Conservation (phyloP, 345 rosid species). For the Brassica cretica region DNA sequence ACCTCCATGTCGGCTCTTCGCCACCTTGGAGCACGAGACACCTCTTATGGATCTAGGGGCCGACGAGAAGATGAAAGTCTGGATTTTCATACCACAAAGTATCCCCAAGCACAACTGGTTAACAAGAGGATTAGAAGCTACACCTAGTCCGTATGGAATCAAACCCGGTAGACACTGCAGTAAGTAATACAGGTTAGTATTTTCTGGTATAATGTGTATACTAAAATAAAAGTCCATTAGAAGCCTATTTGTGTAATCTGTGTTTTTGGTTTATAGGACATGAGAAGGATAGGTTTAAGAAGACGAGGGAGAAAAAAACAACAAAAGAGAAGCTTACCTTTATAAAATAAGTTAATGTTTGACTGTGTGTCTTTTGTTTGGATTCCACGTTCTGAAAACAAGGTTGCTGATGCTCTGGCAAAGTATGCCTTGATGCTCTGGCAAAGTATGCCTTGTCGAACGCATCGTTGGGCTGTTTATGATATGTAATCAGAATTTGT, state of each 20-base stretch:
- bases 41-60: constrained; percentile 72
- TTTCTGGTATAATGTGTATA: constrained; percentile 14
- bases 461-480: constrained; percentile 63
- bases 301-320: constrained; percentile 64
- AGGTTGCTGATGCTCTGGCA: no score
- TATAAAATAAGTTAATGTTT: no score
- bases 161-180: constrained; percentile 92
- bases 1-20: no score
- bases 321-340: constrained; percentile 79
- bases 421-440: no score
- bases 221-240: neutral
- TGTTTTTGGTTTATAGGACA: constrained; percentile 47
- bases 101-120: constrained; percentile 84
- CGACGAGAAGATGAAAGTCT: constrained; percentile 79
- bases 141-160: constrained; percentile 80
- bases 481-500: constrained; percentile 59
- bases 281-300: constrained; percentile 70
- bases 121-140: constrained; percentile 68
- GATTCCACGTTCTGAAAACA: no score
- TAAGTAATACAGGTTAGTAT: constrained; percentile 47
- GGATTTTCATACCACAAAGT: constrained; percentile 89
- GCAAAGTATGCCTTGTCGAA: no score
- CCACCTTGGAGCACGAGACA: constrained; percentile 31
- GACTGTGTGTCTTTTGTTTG: no score
- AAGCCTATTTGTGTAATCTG: neutral